Conservation (phyloP, 2,329 filamentous ascomycete species). For the Aspergillus neoniger region DNA sequence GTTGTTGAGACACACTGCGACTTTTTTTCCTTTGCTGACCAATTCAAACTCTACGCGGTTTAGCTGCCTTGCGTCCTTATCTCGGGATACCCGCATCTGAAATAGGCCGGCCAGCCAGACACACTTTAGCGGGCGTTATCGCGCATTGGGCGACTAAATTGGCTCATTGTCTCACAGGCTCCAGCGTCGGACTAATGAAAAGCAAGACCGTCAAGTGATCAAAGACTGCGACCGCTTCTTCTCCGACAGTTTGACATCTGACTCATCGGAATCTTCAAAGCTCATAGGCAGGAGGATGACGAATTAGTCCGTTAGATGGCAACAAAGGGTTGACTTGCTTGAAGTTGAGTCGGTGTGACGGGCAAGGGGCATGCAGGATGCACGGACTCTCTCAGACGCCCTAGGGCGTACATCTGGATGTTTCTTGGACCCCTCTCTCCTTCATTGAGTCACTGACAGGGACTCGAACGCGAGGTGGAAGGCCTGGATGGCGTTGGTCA, state of each 20-base stretch:
- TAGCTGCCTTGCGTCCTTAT: conserved; percentile 7
- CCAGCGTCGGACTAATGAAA: background rate
- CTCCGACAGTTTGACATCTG: background rate
- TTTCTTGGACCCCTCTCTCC: background rate
- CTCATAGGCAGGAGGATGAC: background rate
- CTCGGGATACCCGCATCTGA: conserved; percentile 1
- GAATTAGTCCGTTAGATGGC: background rate
- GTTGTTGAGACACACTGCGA: background rate
- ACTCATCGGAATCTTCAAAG: background rate
- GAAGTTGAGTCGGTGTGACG: conserved; percentile 10
- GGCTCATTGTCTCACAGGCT: background rate
- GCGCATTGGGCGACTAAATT: background rate
- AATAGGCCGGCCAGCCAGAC: background rate
- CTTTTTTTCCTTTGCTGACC: background rate
- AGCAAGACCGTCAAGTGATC: conserved; percentile 6
- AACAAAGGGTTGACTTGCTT: background rate
- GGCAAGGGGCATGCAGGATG: conserved; percentile 9
- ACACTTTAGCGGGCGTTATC: background rate
- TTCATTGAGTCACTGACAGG: conserved; percentile 5
- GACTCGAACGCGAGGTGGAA: background rate
- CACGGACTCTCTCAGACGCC: conserved; percentile 5
- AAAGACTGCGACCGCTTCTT: background rate
- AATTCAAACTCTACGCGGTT: background rate
- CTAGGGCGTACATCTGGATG: background rate
- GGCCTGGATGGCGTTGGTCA: background rate